A percentile compares a stretch with the other conserved stretches of the same genome.
phyloP scores from a whole-genome alignment of 306 rosid genomes.

The Medicago lupulina region DNA sequence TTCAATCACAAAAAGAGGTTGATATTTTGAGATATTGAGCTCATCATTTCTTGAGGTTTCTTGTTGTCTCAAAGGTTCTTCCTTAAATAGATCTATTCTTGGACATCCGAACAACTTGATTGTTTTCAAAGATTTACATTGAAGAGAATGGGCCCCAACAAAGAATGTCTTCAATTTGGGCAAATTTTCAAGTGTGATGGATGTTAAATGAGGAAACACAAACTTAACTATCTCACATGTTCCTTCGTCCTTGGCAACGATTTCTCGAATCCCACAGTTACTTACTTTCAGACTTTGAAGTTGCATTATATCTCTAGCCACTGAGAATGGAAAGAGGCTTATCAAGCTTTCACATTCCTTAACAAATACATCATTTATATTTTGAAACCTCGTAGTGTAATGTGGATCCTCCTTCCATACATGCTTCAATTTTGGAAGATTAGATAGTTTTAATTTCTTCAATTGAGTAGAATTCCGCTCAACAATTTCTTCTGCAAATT shows the following conservation, averaged over 20 bases:
- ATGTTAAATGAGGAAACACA: constrained; percentile 1
- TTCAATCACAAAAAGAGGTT: neutral
- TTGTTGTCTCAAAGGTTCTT: neutral
- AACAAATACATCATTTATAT: too few relatives aligned
- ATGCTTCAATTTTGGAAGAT: too few relatives aligned
- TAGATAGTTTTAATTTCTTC: too few relatives aligned
- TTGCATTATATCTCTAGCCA: neutral
- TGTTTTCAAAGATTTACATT: neutral
- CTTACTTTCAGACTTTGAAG: neutral
- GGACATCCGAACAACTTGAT: neutral
- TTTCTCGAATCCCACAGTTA: neutral
- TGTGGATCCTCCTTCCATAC: too few relatives aligned
- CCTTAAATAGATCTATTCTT: neutral
- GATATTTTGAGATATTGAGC: neutral
- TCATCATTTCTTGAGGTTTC: neutral
- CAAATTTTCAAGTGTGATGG: neutral
- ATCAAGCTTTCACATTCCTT: too few relatives aligned
- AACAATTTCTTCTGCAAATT: neutral
- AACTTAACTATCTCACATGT: neutral
- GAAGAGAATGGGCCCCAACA: neutral
- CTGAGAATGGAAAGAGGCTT: neutral
- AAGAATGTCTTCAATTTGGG: neutral
- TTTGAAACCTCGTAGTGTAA: too few relatives aligned
- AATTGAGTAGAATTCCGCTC: neutral
- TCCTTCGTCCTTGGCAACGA: neutral